These are phyloP conservation scores for Mortierella alpina DNA, from an alignment of 192 early-diverging fungal genomes.

Conservation along the genomic window DNA sequence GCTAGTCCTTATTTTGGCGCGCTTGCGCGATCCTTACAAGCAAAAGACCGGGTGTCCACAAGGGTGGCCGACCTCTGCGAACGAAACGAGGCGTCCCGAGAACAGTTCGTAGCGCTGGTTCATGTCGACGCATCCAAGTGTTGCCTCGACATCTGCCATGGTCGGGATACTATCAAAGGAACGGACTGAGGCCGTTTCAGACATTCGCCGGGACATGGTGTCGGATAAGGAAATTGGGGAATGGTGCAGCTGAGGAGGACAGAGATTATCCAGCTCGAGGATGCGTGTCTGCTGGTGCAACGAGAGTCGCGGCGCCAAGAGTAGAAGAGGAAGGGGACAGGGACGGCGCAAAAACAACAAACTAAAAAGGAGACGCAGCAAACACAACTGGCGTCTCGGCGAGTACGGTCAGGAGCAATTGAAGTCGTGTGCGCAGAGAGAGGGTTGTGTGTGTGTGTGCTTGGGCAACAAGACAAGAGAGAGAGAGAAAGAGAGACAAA, in stretches of 20 bases:
- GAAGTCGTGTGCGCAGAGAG: neutral
- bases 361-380: too few species aligned
- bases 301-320: too few species aligned
- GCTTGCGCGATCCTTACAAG: constrained; percentile 22
- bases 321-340: too few species aligned
- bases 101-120: constrained; percentile 51
- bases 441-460: neutral
- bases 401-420: neutral
- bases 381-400: too few species aligned
- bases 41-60: constrained; percentile 57
- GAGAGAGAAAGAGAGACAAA: neutral
- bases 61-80: constrained; percentile 58
- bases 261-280: too few species aligned
- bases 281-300: too few species aligned
- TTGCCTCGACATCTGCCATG: constrained; percentile 54
- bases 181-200: constrained; percentile 45
- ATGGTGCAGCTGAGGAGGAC: too few species aligned
- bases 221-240: neutral
- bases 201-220: constrained; percentile 52
- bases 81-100: constrained; percentile 54
- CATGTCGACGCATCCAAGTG: constrained; percentile 53
- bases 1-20: too few species aligned
- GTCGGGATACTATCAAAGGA: constrained; percentile 55
- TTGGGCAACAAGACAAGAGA: neutral
- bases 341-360: too few species aligned